Evolutionary conservation across 2,329 filamentous ascomycete genomes (phyloP).

Genomic region (Coniosporium tulheliwenetii): DNA sequence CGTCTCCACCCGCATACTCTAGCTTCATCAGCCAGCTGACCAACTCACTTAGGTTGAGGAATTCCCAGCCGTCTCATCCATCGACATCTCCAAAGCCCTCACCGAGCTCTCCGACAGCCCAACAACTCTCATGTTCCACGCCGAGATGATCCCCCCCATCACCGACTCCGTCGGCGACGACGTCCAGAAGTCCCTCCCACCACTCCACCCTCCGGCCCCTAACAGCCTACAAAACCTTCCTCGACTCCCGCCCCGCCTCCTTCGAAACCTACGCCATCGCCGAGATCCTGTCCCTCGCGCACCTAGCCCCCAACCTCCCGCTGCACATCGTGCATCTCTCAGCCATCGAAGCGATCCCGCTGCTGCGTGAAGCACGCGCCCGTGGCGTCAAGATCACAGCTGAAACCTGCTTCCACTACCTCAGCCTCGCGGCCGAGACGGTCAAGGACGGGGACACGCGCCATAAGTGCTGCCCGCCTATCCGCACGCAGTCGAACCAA

Average conservation of each 20-base stretch:
- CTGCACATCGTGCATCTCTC: slow-evolving; percentile 91
- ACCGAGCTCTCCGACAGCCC: slow-evolving; percentile 60
- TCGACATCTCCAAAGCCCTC: slow-evolving; percentile 70
- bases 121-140: slow-evolving; percentile 97
- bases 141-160: slow-evolving; percentile 92
- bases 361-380: slow-evolving; percentile 57
- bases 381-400: slow-evolving; percentile 74
- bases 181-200: slow-evolving; percentile 50
- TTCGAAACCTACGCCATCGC: slow-evolving; percentile 88
- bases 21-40: slow-evolving; percentile 6
- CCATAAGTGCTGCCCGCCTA: slow-evolving; percentile 92
- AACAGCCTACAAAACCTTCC: slow-evolving; percentile 74
- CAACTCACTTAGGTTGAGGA: slow-evolving; percentile 57
- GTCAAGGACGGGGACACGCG: slow-evolving; percentile 75
- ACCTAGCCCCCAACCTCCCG: slow-evolving; percentile 64
- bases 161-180: slow-evolving; percentile 64
- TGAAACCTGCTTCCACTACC: slow-evolving; percentile 92
- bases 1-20: slow-evolving; percentile 8
- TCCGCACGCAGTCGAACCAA: slow-evolving; percentile 67
- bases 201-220: slow-evolving; percentile 55
- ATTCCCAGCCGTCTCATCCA: slow-evolving; percentile 76
- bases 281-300: slow-evolving; percentile 69
- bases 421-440: slow-evolving; percentile 67
- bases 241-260: slow-evolving; percentile 72
- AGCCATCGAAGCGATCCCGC: slow-evolving; percentile 72